Evolutionary conservation across 73 alveolate species (phyloP).

Genomic region (Urostyla sp.): DNA sequence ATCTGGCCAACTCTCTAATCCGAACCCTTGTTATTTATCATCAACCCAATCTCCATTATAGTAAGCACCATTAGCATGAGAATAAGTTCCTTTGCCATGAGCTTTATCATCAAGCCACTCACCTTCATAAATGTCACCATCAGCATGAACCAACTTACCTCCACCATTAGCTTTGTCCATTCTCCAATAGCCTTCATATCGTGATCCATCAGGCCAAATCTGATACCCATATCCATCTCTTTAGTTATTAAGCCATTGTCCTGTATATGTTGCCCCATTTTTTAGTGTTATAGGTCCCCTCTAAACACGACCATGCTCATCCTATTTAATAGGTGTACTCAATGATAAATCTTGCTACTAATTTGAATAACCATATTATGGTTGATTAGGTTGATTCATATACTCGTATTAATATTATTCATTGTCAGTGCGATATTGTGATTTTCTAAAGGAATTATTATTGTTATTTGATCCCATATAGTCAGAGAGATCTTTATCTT

Average conservation of each 20-base stretch:
- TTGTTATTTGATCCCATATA: no score
- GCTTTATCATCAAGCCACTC: conserved; percentile 58
- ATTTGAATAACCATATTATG: no score
- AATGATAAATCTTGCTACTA: no score
- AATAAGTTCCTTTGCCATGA: conserved; percentile 60
- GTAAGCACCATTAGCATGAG: conserved; percentile 58
- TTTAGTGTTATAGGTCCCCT: conserved; percentile 39
- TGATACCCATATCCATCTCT: conserved; percentile 61
- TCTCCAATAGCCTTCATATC: conserved; percentile 47
- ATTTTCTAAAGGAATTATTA: no score
- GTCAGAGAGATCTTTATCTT: conserved; percentile 7
- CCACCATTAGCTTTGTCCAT: conserved; percentile 58
- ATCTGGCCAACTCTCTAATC: conserved; percentile 53
- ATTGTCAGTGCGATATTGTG: no score
- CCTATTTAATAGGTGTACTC: no score
- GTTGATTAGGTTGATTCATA: no score
- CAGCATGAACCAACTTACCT: conserved; percentile 54
- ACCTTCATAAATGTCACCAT: conserved; percentile 65
- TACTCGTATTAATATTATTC: no score
- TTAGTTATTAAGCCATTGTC: conserved; percentile 39
- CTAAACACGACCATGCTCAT: conserved; percentile 41
- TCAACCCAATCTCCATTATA: conserved; percentile 66
- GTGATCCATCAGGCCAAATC: conserved; percentile 59
- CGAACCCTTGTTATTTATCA: conserved; percentile 52
- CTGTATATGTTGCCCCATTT: conserved; percentile 64